Evolutionary conservation across 2,329 filamentous ascomycete genomes (phyloP).

Genomic region (Cytospora chrysosperma): DNA sequence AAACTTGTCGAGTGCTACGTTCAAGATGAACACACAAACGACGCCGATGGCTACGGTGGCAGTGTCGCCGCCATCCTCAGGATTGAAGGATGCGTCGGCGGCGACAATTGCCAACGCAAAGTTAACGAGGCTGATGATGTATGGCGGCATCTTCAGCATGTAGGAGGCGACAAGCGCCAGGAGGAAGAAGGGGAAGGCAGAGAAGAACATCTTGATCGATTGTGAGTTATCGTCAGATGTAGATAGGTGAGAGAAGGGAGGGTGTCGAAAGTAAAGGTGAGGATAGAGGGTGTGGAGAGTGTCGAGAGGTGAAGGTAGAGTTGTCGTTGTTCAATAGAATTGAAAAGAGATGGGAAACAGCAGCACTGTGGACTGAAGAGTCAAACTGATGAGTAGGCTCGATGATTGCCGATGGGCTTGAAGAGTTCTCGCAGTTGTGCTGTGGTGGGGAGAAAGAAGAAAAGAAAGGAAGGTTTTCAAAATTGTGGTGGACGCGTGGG

Average conservation of each 20-base stretch:
- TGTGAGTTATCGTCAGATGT: background rate
- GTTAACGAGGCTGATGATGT: background rate
- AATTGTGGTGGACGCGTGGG: background rate
- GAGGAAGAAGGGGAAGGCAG: background rate
- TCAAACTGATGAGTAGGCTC: background rate
- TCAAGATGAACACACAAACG: background rate
- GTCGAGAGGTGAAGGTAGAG: background rate
- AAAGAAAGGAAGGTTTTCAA: background rate
- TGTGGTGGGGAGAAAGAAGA: background rate
- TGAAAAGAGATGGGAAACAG: background rate
- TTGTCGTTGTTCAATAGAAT: background rate
- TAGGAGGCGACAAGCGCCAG: background rate
- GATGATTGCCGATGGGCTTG: background rate
- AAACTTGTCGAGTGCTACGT: background rate
- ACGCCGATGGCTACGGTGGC: background rate
- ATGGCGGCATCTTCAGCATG: background rate
- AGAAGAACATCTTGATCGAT: background rate
- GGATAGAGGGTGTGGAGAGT: background rate
- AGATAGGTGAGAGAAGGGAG: no score
- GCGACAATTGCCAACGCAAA: background rate
- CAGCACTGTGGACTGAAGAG: background rate
- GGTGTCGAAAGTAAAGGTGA: background rate
- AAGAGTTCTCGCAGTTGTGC: slow-evolving; percentile 1
- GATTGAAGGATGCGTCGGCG: background rate
- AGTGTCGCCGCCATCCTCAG: background rate